Evolutionary conservation across 2,329 filamentous ascomycete genomes (phyloP).

Genomic region (Hyphodiscus sp.): DNA sequence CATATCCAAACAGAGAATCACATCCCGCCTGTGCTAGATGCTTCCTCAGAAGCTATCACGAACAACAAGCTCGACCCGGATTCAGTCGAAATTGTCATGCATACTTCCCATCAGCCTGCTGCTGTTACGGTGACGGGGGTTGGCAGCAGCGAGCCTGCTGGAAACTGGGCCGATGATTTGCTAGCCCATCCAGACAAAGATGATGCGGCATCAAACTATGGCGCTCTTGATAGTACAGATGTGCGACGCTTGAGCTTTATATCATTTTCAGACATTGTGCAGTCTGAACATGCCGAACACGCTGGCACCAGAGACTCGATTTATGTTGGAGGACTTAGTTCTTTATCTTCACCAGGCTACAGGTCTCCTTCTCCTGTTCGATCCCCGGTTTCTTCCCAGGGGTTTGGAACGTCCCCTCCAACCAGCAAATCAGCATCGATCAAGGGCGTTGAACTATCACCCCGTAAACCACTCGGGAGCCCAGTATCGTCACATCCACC

Average conservation of each 20-base stretch:
- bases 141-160: slow-evolving; percentile 33
- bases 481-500: slow-evolving; percentile 51
- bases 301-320: slow-evolving; percentile 61
- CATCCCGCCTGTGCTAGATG: slow-evolving; percentile 86
- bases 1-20: slow-evolving; percentile 93
- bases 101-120: slow-evolving; percentile 75
- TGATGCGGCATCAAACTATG: slow-evolving; percentile 69
- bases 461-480: slow-evolving; percentile 54
- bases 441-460: slow-evolving; percentile 67
- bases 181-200: slow-evolving; percentile 45
- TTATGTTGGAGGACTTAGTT: slow-evolving; percentile 61
- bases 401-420: slow-evolving; percentile 62
- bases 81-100: slow-evolving; percentile 86
- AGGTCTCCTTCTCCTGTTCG: slow-evolving; percentile 75
- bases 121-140: slow-evolving; percentile 56
- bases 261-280: slow-evolving; percentile 92
- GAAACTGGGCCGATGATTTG: slow-evolving; percentile 35
- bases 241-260: slow-evolving; percentile 87
- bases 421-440: slow-evolving; percentile 70
- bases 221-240: slow-evolving; percentile 69
- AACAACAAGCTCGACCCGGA: slow-evolving; percentile 80
- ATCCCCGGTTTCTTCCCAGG: slow-evolving; percentile 70
- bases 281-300: slow-evolving; percentile 67
- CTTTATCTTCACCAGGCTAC: slow-evolving; percentile 47
- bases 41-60: slow-evolving; percentile 86